Evolutionary conservation across 1,284 basidiomycete species (phyloP), one percentile per base, ranked within the genome.

Genomic region (Afroboletus lepidellus): DNA sequence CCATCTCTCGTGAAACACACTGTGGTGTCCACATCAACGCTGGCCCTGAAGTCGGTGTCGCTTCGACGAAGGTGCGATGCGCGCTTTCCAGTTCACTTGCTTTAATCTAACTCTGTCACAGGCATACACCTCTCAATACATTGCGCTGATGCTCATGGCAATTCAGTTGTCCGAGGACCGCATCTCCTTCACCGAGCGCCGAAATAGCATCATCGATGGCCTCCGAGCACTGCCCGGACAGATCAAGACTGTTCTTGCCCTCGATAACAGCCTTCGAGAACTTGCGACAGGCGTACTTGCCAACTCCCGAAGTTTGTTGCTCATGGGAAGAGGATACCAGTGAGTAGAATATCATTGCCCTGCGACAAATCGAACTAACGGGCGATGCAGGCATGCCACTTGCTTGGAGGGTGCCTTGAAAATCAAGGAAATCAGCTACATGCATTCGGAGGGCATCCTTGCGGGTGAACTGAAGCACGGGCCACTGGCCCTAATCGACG

Each of bases 11-110:
- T 64, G 95, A 98, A 77, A 96, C 95, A 16, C 97, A 99, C 79
- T 98, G 94, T 63, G 97, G 97, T 90, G 89, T 99, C 53, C 96
- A 99, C 78, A 99, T 99, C 78, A 99, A 99, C 70, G 96, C 97
- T 64, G 96, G 96, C 41, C 96, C 96, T 56, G 96, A 99, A 78
- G 96, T 99, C 58, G 96, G 97, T 82, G 97, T 99, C 57, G 97
- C 97, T 7, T 98, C 95, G n/a, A 99, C 97, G 59, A 99, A 99
- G 86, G 88, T 87, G 46, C 50, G 74, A 62, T 38, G 21, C 24
- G 6, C 11, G 12, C 4, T 55, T 2, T 8, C 2, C 3, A 16
- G 5, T 18, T 37, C 23, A 25, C 3, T 38, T 21, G 3, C 12
- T 36, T 21, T 9, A 3, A 30, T 41, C 29, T 53, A 30, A 63